Evolutionary conservation across 805 yeast genomes (phyloP).

Genomic region (Wickerhamiella kurtzmanii): DNA sequence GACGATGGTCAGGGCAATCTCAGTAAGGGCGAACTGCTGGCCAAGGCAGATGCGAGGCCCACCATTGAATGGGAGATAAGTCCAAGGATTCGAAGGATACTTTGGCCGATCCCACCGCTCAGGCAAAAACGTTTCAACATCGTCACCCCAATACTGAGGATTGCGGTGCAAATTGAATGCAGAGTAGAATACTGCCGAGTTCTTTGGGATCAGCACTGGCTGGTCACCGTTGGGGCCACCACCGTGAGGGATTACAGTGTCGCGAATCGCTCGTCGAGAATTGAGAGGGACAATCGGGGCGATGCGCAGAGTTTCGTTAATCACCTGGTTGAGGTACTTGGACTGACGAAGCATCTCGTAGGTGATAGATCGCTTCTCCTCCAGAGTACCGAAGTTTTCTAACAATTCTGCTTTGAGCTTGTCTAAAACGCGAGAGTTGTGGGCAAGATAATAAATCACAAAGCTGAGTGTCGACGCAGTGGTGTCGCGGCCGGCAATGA

Average conservation of each 20-base stretch:
- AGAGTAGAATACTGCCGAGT: constrained; percentile 27
- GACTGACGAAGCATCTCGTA: constrained; percentile 34
- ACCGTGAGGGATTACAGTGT: constrained; percentile 38
- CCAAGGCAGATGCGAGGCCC: constrained; percentile 40
- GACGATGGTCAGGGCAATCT: constrained; percentile 31
- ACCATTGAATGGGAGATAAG: constrained; percentile 35
- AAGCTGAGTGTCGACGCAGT: constrained; percentile 34
- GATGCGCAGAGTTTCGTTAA: constrained; percentile 34
- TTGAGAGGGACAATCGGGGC: constrained; percentile 38
- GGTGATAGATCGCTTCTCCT: constrained; percentile 16
- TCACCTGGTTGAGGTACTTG: constrained; percentile 31
- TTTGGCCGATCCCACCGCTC: constrained; percentile 32
- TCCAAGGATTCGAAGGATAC: constrained; percentile 31
- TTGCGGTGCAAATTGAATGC: constrained; percentile 32
- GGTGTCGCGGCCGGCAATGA: constrained; percentile 37
- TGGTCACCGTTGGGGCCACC: constrained; percentile 30
- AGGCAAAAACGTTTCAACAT: constrained; percentile 31
- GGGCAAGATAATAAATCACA: constrained; percentile 30
- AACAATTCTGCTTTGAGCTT: constrained; percentile 25
- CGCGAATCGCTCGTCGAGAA: constrained; percentile 30
- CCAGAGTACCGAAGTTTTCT: constrained; percentile 13
- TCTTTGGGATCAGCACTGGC: constrained; percentile 32
- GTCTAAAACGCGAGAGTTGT: constrained; percentile 29
- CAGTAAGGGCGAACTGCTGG: constrained; percentile 39
- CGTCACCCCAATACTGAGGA: constrained; percentile 29